Percentiles rank a stretch among this genome's conserved stretches.
Conservation (phyloP, 441 rosid genomes). For the Rhodomyrtus psidioides region DNA sequence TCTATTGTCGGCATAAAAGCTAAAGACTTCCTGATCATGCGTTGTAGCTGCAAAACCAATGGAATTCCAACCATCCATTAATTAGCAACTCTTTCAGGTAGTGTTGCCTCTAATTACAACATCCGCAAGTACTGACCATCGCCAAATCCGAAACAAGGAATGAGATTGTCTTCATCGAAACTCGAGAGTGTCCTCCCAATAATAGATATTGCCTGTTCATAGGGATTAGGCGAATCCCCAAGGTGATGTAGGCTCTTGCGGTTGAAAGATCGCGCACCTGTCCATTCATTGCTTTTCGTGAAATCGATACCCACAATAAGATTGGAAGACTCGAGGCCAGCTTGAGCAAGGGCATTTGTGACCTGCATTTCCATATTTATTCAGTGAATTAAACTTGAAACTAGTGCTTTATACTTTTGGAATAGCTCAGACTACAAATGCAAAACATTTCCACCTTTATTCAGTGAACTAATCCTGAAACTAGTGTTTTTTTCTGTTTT, state of each 20-base stretch:
- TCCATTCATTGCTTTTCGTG: constrained; percentile 22
- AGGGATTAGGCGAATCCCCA: constrained; percentile 8
- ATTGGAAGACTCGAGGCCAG: constrained; percentile 20
- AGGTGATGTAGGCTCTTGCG: constrained; percentile 12
- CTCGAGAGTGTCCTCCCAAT: constrained; percentile 16
- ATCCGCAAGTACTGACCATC: constrained; percentile 6
- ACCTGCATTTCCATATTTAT: constrained; percentile 1
- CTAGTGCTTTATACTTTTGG: background rate
- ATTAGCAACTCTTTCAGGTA: background rate
- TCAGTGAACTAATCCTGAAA: background rate
- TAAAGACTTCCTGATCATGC: constrained; percentile 13
- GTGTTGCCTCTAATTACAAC: background rate
- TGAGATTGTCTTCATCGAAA: constrained; percentile 21
- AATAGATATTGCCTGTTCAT: constrained; percentile 21
- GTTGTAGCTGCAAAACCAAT: constrained; percentile 11
- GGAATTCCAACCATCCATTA: background rate
- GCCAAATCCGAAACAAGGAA: constrained; percentile 22
- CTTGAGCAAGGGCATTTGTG: constrained; percentile 9
- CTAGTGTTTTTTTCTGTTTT: background rate
- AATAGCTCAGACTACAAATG: background rate
- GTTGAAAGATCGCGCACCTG: constrained; percentile 11
- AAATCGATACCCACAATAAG: constrained; percentile 15
- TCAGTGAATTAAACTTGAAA: background rate
- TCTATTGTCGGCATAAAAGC: constrained; percentile 7
- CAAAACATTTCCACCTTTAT: background rate